These are phyloP conservation scores for Atkinsonella texensis DNA, from an alignment of 2,329 filamentous ascomycete genomes.

Conservation along the genomic window DNA sequence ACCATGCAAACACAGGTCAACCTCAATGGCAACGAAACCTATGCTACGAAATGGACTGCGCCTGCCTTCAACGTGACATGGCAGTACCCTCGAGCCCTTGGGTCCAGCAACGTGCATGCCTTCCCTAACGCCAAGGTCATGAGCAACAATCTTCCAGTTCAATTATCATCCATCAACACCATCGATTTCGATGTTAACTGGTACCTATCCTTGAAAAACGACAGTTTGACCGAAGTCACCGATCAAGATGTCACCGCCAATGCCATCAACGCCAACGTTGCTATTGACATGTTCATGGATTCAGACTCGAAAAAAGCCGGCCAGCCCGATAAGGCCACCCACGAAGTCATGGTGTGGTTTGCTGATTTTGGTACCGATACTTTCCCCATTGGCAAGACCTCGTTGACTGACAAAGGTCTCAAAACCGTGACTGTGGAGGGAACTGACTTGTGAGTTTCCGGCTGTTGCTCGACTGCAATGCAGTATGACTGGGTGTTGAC, in stretches of 20 bases:
- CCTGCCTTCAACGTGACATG: conserved; percentile 41
- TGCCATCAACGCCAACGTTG: conserved; percentile 41
- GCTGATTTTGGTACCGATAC: conserved; percentile 32
- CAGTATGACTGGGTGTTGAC: background rate
- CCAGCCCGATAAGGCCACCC: conserved; percentile 28
- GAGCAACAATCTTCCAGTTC: conserved; percentile 28
- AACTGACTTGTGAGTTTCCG: conserved; percentile 28
- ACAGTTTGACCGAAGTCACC: conserved; percentile 23
- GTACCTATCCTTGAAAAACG: conserved; percentile 34
- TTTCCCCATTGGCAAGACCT: conserved; percentile 32
- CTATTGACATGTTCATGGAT: conserved; percentile 47
- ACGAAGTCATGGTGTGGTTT: conserved; percentile 48
- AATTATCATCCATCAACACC: conserved; percentile 24
- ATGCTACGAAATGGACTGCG: conserved; percentile 31
- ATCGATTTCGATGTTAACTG: conserved; percentile 35
- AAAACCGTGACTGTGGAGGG: conserved; percentile 27
- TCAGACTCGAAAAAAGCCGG: conserved; percentile 25
- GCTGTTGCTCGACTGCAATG: background rate
- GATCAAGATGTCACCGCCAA: conserved; percentile 19
- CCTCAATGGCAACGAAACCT: conserved; percentile 30
- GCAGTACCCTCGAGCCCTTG: conserved; percentile 30
- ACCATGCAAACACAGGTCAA: conserved; percentile 2
- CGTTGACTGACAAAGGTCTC: conserved; percentile 11
- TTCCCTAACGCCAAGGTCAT: conserved; percentile 41
- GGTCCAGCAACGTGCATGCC: conserved; percentile 34